Evolutionary conservation across 2,329 filamentous ascomycete species (phyloP).

Genomic region (Lecanoromycetidae sp.): DNA sequence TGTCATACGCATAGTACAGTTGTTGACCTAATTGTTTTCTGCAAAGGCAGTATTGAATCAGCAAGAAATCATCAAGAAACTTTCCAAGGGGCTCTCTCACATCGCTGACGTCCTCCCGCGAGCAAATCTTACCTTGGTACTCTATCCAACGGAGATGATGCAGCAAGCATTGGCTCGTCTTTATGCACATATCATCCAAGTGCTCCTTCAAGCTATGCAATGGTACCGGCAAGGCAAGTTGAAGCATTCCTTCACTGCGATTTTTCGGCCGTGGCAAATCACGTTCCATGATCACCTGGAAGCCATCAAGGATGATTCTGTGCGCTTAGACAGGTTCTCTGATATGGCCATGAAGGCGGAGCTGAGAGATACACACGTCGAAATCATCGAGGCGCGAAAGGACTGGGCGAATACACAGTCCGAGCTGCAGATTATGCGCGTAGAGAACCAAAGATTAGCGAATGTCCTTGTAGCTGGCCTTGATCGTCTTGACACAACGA

Average conservation of each 20-base stretch:
- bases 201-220: slow-evolving; percentile 19
- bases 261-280: slow-evolving; percentile 8
- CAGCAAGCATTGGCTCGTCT: slow-evolving; percentile 18
- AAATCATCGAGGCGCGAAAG: slow-evolving; percentile 6
- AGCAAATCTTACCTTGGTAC: slow-evolving; percentile 7
- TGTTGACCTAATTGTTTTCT: background rate
- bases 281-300: slow-evolving; percentile 4
- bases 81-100: slow-evolving; percentile 4
- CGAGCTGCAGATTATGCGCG: slow-evolving; percentile 1
- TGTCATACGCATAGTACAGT: background rate
- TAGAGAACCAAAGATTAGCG: slow-evolving; percentile 5
- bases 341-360: slow-evolving; percentile 12
- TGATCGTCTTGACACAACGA: background rate
- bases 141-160: slow-evolving; percentile 21
- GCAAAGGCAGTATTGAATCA: slow-evolving; percentile 9
- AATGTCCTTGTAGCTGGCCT: background rate
- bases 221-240: slow-evolving; percentile 23
- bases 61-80: slow-evolving; percentile 1
- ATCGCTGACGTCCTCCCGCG: slow-evolving; percentile 13
- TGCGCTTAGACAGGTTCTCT: slow-evolving; percentile 1
- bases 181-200: slow-evolving; percentile 23
- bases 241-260: slow-evolving; percentile 9
- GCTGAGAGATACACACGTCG: slow-evolving; percentile 9
- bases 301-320: slow-evolving; percentile 4
- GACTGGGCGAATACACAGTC: slow-evolving; percentile 3